A percentile compares a stretch with the other conserved stretches of the same genome.
Conservation (phyloP, 1,139 yeast species). For the Nadsonia commutata region DNA sequence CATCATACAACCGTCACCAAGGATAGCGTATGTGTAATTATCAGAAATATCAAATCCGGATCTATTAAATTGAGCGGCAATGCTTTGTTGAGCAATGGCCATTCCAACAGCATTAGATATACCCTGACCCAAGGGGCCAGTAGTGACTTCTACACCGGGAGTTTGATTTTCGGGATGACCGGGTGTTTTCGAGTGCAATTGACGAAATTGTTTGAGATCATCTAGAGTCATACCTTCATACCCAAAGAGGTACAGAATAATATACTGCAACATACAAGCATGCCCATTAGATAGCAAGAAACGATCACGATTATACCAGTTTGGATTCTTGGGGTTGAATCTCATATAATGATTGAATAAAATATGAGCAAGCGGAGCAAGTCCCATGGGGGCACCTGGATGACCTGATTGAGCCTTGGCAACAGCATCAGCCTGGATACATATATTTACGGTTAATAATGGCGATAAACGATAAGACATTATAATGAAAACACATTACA, state of each 20-base stretch:
- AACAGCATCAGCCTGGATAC: constrained; percentile 42
- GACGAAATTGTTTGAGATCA: constrained; percentile 21
- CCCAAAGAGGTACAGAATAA: constrained; percentile 23
- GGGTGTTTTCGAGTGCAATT: constrained; percentile 18
- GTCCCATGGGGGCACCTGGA: constrained; percentile 28
- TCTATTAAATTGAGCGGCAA: constrained; percentile 24
- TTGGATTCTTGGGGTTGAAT: constrained; percentile 22
- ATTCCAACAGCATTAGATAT: constrained; percentile 27
- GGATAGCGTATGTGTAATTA: constrained; percentile 21
- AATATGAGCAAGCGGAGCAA: constrained; percentile 27
- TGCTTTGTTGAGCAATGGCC: constrained; percentile 25
- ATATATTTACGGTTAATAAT: neutral
- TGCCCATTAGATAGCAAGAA: constrained; percentile 28
- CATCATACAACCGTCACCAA: constrained; percentile 30
- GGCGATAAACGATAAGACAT: neutral
- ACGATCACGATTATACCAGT: constrained; percentile 24
- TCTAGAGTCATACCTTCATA: constrained; percentile 23
- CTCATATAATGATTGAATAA: constrained; percentile 23
- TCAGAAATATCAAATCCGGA: constrained; percentile 20
- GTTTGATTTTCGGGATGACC: constrained; percentile 29
- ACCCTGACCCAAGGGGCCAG: constrained; percentile 30
- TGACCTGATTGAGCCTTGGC: constrained; percentile 66
- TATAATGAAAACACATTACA: neutral
- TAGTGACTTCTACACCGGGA: constrained; percentile 27
- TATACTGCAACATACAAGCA: constrained; percentile 23